These are phyloP conservation scores for Letharia lupina DNA, from an alignment of 495 filamentous ascomycete species.

Conservation along the genomic window DNA sequence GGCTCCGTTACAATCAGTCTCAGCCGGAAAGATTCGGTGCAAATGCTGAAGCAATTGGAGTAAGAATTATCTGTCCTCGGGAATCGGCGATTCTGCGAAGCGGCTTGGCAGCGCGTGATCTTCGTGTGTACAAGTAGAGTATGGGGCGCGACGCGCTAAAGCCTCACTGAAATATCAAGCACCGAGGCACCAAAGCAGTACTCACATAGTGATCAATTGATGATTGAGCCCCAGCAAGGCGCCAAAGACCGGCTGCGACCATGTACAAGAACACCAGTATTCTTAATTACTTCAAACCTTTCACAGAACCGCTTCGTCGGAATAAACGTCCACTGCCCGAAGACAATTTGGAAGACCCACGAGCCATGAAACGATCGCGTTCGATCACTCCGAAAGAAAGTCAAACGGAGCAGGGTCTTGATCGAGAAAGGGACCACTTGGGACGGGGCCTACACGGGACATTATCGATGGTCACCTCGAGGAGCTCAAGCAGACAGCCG, in stretches of 20 bases:
- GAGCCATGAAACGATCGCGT: constrained; percentile 11
- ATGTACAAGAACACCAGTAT: constrained; percentile 31
- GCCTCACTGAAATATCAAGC: too few relatives aligned
- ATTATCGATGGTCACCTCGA: neutral
- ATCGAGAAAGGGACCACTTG: neutral
- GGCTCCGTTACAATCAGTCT: neutral
- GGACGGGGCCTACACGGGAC: neutral
- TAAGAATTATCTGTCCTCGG: neutral
- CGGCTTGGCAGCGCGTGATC: constrained; percentile 11
- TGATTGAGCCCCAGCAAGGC: neutral
- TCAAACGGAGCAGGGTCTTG: neutral
- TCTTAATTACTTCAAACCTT: constrained; percentile 36
- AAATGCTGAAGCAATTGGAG: neutral
- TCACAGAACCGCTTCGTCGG: constrained; percentile 1
- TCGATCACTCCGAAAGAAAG: constrained; percentile 5
- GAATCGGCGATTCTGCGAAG: neutral
- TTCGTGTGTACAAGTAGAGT: neutral
- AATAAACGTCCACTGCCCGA: constrained; percentile 16
- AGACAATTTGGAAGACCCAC: constrained; percentile 8
- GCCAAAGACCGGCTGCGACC: neutral
- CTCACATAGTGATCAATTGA: neutral
- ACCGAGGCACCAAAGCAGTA: too few relatives aligned
- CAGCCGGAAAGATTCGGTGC: neutral
- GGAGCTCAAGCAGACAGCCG: neutral
- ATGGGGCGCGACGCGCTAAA: constrained; percentile 3